A percentile compares a stretch with the other conserved stretches of the same genome.
Conservation (phyloP, 176 grass and related monocot species). For the Lolium perenne region DNA sequence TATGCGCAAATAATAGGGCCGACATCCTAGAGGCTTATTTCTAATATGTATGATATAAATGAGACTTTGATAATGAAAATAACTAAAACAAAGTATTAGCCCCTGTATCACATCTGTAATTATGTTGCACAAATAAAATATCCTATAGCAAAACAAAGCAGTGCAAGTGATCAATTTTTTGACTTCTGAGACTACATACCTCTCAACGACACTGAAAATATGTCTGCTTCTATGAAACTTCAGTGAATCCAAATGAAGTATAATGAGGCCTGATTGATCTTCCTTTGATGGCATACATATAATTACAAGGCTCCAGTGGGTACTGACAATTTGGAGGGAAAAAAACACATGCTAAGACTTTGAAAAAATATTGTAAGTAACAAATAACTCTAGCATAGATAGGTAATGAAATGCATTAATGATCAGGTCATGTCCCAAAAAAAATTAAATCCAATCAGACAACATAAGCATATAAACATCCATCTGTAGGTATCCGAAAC, state of each 20-base stretch:
- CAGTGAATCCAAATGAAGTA: constrained; percentile 99
- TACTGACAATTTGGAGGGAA: constrained; percentile 55
- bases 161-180: constrained; percentile 20
- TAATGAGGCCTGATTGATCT: constrained; percentile 69
- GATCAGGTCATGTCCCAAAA: constrained; percentile 10
- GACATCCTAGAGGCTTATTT: background rate
- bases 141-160: constrained; percentile 17
- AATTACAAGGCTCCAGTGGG: constrained; percentile 94
- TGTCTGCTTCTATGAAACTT: constrained; percentile 72
- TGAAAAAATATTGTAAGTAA: constrained; percentile 20
- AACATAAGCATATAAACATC: background rate
- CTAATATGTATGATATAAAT: background rate
- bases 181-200: constrained; percentile 45
- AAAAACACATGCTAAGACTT: constrained; percentile 12
- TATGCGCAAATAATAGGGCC: constrained; percentile 24
- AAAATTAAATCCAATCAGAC: background rate
- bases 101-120: background rate
- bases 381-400: constrained; percentile 12
- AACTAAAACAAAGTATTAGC: background rate
- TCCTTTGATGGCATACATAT: constrained; percentile 87
- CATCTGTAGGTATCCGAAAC: background rate
- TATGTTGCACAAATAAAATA: constrained; percentile 18
- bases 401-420: constrained; percentile 14
- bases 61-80: constrained; percentile 17
- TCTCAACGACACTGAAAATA: constrained; percentile 68